Evolutionary conservation across 2,329 filamentous ascomycete genomes (phyloP), one percentile per base, ranked within the genome.

Genomic region (Alternaria infectoria): DNA sequence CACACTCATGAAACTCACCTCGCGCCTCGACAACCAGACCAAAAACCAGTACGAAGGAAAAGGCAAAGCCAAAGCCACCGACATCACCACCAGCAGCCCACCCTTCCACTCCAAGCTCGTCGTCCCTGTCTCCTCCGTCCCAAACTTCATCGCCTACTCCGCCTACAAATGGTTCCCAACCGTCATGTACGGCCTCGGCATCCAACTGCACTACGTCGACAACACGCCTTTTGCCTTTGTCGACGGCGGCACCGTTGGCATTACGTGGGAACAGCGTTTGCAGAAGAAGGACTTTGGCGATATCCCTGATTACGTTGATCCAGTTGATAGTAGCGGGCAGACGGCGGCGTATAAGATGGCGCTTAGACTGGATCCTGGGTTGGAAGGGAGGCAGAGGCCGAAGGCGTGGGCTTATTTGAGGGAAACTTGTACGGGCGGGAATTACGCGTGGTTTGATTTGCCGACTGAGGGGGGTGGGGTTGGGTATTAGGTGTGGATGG

Each of bases 201-300:
- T 74, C 25, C 51, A 62, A 5, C 36, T 74, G 5, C 58, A 63
- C 15, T 45, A 67, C 28, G 54, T 71, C 30, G 58, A 63, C 6
- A 67, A 65, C 19, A 32, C 32, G 2, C 43, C 47, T 1, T 21
- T 58, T 10, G 23, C 59, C 13, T 46, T 56, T 10, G 25, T 43
- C 11, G 6, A 4, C 0, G 6, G 46, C 6, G 45, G 26, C 12
- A 44, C 21, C 2, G 58, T 71, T 4, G 13, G 25, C 0, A 19
- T 71, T 3, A 55, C 54, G n/a, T 73, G 71, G 71, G 32, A 51
- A n/a, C 71, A 71, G 50, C 64, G 62, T 19, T 66, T 50, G 32
- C 69, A 72, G 62, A 68, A 69, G 62, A 70, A 64, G 30, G 62
- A 55, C n/a, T 65, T 62, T 44, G 30, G 23, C 19, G 52, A 56